Evolutionary conservation across 1,139 yeast species (phyloP), one percentile per base, ranked within the genome.

Genomic region (Debaryomycetaceae sp.): DNA sequence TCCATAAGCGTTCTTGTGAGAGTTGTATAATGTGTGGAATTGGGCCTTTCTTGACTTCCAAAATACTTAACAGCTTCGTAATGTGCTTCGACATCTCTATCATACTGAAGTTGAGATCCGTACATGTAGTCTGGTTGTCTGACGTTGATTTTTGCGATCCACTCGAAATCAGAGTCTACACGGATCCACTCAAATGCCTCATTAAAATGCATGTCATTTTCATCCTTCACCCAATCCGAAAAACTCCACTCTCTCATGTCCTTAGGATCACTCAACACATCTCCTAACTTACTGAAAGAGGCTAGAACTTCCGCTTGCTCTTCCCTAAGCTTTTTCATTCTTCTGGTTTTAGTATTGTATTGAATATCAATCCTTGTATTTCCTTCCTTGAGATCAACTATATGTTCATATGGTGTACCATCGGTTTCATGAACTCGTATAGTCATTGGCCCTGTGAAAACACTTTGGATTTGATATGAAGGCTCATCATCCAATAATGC

Each of bases 321-420:
- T 43, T 72, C 77, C 37, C 61, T 66, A 47, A 62, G 70, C 68
- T 81, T 81, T 53, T 83, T 84, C 57, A 78, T 79, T 57, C 91
- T 79, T 60, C 87, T 85, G 47, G 87, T 89, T 62, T 90, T 93
- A 11, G 98, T 89, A 60, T 95, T 93, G 65, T 93, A 93, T 58
- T 89, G 98, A 40, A 95, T 89, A 58, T 95, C 99, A 42, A 95
- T 72, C 57, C 88, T 90, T 0, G 96, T 88, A 52, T 83, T 82
- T 2, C 82, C 80, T 46, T 91, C 98, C 57, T 89, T 88, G 45
- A 95, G 72, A 53, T 90, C 95, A 22, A 95, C 96, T 40, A 95
- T 93, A 61, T 95, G 99, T 59, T 95, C 99, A 58, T 95, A 93
- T 0, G 99, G 99, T 0, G 98, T 89, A n/a, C 99, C 99, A 63